Evolutionary conservation across 352 stramenopile genomes (phyloP).

Genomic region (Globisporangium echinulatum): DNA sequence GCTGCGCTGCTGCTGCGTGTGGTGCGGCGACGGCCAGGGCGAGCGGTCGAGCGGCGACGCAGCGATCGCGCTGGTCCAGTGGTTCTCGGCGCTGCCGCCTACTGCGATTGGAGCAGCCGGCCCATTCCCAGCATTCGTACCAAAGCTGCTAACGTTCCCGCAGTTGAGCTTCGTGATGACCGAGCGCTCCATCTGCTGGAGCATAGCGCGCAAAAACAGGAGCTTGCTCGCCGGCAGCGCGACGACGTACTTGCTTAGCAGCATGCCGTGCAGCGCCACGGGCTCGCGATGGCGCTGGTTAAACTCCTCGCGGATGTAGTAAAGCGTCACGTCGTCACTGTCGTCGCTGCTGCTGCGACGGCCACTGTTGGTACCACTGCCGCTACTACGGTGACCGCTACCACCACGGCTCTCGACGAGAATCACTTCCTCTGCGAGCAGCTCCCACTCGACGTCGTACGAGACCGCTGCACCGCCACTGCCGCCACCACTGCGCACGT

Average conservation of each 20-base stretch:
- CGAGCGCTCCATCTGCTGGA: slow-evolving; percentile 80
- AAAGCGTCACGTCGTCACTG: slow-evolving; percentile 35
- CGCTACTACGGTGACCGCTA: slow-evolving; percentile 1
- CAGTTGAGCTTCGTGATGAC: slow-evolving; percentile 61
- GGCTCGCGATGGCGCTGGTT: slow-evolving; percentile 7
- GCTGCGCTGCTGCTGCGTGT: slow-evolving; percentile 17
- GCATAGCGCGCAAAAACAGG: slow-evolving; percentile 77
- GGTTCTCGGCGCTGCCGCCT: not conserved
- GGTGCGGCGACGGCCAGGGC: slow-evolving; percentile 28
- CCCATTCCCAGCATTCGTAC: no score
- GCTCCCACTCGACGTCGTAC: slow-evolving; percentile 77
- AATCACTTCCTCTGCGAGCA: slow-evolving; percentile 73
- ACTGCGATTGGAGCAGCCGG: no score
- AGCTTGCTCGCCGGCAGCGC: slow-evolving; percentile 67
- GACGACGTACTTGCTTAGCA: slow-evolving; percentile 74
- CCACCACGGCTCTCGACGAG: slow-evolving; percentile 48
- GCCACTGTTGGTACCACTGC: no score
- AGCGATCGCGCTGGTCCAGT: slow-evolving; percentile 18
- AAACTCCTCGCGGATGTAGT: slow-evolving; percentile 76
- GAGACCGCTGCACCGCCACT: slow-evolving; percentile 24
- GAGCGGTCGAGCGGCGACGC: slow-evolving; percentile 39
- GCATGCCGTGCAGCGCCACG: slow-evolving; percentile 42
- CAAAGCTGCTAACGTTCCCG: not conserved
- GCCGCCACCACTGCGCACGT: slow-evolving; percentile 37
- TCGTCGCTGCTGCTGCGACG: not conserved